Percentiles rank a stretch among this genome's conserved stretches.
These are phyloP conservation scores for Coemansia sp. DNA, from an alignment of 192 early-diverging fungal species.

Conservation along the genomic window DNA sequence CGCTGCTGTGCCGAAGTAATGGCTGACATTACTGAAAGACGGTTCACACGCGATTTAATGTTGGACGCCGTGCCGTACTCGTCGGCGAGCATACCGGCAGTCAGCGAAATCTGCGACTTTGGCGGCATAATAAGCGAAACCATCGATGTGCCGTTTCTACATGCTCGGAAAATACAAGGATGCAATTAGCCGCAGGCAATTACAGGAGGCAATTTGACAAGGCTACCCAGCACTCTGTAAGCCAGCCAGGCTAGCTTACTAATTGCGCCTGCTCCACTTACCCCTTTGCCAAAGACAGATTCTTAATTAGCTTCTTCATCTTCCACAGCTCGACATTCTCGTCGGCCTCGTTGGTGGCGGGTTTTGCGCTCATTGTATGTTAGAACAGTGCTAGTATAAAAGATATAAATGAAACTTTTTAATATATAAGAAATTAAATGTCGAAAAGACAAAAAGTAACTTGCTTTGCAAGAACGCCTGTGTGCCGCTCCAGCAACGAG, in stretches of 20 bases:
- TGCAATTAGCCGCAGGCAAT: no score
- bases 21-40: constrained; percentile 92
- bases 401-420: no score
- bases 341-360: constrained; percentile 53
- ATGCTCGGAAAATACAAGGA: constrained; percentile 2
- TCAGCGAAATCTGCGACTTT: constrained; percentile 86
- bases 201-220: neutral
- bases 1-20: constrained; percentile 97
- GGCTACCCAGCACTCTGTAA: no score
- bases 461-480: no score
- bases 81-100: constrained; percentile 90
- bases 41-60: constrained; percentile 99
- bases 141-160: constrained; percentile 97
- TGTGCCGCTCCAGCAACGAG: no score
- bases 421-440: no score
- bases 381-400: no score
- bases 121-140: constrained; percentile 97
- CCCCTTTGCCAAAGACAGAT: constrained; percentile 88
- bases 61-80: constrained; percentile 99
- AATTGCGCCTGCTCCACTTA: no score
- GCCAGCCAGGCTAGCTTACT: no score
- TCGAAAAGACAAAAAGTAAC: no score
- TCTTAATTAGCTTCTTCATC: constrained; percentile 98
- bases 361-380: constrained; percentile 4
- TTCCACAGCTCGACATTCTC: constrained; percentile 96